These are phyloP conservation scores for Incumbomyces delicatus DNA, from an alignment of 2,329 filamentous ascomycete species.

Conservation along the genomic window DNA sequence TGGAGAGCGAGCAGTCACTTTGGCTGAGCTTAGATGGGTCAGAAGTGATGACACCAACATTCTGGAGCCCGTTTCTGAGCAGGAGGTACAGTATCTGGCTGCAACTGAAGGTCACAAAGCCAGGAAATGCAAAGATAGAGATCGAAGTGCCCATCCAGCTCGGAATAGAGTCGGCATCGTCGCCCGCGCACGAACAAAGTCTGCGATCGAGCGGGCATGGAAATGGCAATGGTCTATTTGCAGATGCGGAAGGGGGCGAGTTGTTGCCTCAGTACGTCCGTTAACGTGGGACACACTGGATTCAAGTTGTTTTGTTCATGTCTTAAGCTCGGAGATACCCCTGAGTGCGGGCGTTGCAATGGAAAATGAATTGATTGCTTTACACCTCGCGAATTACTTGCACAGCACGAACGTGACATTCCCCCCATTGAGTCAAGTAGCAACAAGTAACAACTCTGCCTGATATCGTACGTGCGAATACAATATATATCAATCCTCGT, in stretches of 20 bases:
- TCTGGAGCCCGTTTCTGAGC: conserved; percentile 4
- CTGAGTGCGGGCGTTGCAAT: neutral
- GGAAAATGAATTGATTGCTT: too few species aligned
- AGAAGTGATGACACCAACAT: conserved; percentile 5
- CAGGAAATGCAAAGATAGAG: conserved; percentile 3
- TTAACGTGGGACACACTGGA: neutral
- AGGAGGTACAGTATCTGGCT: conserved; percentile 3
- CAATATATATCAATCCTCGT: too few species aligned
- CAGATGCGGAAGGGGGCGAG: conserved; percentile 2
- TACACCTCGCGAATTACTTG: too few species aligned
- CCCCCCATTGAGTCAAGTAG: too few species aligned
- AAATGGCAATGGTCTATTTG: neutral
- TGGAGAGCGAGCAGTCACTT: conserved; percentile 4
- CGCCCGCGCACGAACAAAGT: neutral
- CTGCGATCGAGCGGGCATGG: neutral
- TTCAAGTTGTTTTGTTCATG: neutral
- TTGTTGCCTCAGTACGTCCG: conserved; percentile 1
- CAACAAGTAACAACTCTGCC: too few species aligned
- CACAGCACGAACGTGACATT: too few species aligned
- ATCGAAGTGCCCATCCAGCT: conserved; percentile 3
- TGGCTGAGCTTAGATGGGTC: conserved; percentile 1
- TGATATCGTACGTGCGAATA: too few species aligned
- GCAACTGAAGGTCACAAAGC: neutral
- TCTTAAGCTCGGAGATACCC: neutral
- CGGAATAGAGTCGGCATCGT: neutral